Evolutionary conservation across 805 yeast species (phyloP).

Genomic region (Saccharomyces kudriavzevii): DNA sequence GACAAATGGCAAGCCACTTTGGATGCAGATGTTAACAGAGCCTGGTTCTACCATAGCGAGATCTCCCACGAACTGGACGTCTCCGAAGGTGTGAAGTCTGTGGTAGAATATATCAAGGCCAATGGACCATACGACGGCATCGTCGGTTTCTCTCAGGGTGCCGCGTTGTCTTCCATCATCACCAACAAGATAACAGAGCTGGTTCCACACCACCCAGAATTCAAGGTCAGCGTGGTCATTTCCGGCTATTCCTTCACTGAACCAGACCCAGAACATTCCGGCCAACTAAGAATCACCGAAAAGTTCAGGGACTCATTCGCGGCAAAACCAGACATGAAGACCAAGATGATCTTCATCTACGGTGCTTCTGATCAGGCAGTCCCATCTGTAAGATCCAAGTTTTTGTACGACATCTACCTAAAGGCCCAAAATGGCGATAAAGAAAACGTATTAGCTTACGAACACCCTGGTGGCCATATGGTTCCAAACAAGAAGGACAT

Average conservation of each 20-base stretch:
- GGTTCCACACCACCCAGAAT: constrained; percentile 37
- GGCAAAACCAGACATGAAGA: constrained; percentile 25
- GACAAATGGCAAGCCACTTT: constrained; percentile 42
- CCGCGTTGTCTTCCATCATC: constrained; percentile 71
- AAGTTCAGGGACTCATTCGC: constrained; percentile 30
- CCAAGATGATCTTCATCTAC: constrained; percentile 60
- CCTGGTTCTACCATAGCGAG: constrained; percentile 70
- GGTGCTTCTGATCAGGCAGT: constrained; percentile 89
- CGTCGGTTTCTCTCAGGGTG: constrained; percentile 92
- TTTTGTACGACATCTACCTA: constrained; percentile 44
- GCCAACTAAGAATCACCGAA: constrained; percentile 31
- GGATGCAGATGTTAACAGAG: constrained; percentile 40
- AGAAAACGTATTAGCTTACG: constrained; percentile 39
- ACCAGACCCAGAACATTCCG: constrained; percentile 29
- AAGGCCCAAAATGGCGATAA: constrained; percentile 22
- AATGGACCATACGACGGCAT: constrained; percentile 84
- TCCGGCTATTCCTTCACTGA: constrained; percentile 55
- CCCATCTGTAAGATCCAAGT: constrained; percentile 58
- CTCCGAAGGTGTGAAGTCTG: constrained; percentile 43
- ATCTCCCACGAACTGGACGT: constrained; percentile 41
- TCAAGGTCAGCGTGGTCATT: constrained; percentile 70
- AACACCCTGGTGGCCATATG: constrained; percentile 95
- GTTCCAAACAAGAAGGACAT: constrained; percentile 79
- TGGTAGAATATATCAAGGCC: constrained; percentile 42
- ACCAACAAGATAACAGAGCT: constrained; percentile 50